Percentiles rank a stretch among this genome's conserved stretches.
phyloP scores from a whole-genome alignment of 257 asterid species.

The Nicotiana paniculata region DNA sequence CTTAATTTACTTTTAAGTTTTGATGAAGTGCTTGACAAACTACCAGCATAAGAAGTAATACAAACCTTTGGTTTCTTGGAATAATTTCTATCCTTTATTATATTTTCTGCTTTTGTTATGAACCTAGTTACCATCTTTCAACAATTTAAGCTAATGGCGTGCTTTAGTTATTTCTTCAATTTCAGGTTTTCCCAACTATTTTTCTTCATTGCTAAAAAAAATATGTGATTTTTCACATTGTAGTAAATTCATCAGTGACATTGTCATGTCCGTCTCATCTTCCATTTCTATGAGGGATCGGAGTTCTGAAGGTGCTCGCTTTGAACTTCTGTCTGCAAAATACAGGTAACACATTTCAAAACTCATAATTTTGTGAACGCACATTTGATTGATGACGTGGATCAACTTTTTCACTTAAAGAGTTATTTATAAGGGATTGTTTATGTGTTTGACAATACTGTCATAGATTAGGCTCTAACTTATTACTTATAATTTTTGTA shows the following conservation, averaged over 20 bases:
- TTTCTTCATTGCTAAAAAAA: neutral
- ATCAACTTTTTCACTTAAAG: conserved; percentile 4
- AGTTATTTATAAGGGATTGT: neutral
- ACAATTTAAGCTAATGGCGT: neutral
- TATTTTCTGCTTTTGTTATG: neutral
- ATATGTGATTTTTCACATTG: conserved; percentile 14
- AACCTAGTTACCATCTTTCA: neutral
- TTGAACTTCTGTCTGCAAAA: conserved; percentile 76
- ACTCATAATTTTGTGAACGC: neutral
- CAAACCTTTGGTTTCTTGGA: neutral
- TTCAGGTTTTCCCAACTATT: neutral
- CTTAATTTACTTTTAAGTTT: neutral
- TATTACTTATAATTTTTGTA: too few relatives aligned
- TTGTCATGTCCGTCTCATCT: conserved; percentile 80
- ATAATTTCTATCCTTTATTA: neutral
- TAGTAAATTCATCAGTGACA: conserved; percentile 91
- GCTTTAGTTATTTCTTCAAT: neutral
- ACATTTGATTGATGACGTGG: neutral
- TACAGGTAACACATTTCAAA: conserved; percentile 52
- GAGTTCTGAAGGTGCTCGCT: conserved; percentile 88
- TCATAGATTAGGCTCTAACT: too few relatives aligned
- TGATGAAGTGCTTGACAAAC: neutral
- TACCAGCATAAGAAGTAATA: neutral
- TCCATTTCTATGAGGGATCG: conserved; percentile 78
- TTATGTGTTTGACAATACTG: too few relatives aligned